Evolutionary conservation across 768 basidiomycete species (phyloP), one percentile per base, ranked within the genome.

Genomic region (Amanita exitialis): DNA sequence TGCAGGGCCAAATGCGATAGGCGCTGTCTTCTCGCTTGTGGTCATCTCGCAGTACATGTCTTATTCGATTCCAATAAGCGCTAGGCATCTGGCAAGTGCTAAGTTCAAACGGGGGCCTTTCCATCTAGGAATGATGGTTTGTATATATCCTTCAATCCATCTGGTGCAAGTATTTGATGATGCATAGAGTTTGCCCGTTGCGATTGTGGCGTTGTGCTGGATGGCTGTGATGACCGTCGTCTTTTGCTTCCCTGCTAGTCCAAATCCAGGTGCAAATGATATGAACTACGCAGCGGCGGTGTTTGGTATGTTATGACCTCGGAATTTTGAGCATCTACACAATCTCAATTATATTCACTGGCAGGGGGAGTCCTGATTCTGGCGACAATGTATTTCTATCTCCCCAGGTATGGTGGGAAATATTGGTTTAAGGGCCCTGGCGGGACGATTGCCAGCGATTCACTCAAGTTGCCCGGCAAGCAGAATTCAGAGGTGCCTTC

Each of bases 211-310:
- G 3, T 73, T 85, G 3, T 52, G 64, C 0, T 88, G 78, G 67
- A 88, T 89, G 87, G 25, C 61, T 4, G 79, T 87, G 61, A 79
- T 83, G 73, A 61, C 67, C 43, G 55, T 82, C 45, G 74, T 84
- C 0, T 78, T 83, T 62, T 65, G 80, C 54, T 87, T 86, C 71
- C 86, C 82, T 9, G 61, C 74, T 7, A 72, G 69, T 28, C 77
- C 77, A 3, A 59, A 64, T 13, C 69, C 82, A 1, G 63, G 59
- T 25, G 56, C 69, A 6, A 49, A 55, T 3, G 64, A 65, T 39
- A 86, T 90, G 85, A 88, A 88, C 63, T 89, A 89, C 56, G 75
- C 80, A 0, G 69, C 83, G 30, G 79, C 83, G 25, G 83, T 90
- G 5, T 64, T 81, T 3, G 79, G 78, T 49, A 38, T 6, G 47